Percentiles rank a stretch among this genome's conserved stretches.
These are phyloP conservation scores for Fraxinus nigra DNA, from an alignment of 305 asterid genomes.

Conservation along the genomic window DNA sequence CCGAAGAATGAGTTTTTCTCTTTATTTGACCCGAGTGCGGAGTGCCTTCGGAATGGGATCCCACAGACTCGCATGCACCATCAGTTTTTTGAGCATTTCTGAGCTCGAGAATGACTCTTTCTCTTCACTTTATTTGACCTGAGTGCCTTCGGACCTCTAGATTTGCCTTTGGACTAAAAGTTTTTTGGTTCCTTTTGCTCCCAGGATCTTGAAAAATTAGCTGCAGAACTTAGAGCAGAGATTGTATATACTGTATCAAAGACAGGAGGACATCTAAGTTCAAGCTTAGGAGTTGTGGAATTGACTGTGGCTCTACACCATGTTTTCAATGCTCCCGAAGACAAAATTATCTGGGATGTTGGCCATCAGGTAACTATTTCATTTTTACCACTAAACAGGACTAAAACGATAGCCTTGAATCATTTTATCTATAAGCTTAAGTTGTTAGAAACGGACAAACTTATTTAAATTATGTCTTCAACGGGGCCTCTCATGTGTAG, in stretches of 20 bases:
- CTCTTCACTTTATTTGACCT: background rate
- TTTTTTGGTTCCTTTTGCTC: background rate
- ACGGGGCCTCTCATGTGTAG: background rate
- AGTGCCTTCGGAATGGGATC: background rate
- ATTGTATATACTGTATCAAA: constrained; percentile 53
- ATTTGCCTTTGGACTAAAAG: background rate
- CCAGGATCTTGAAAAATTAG: constrained; percentile 51
- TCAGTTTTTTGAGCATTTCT: background rate
- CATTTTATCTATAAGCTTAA: background rate
- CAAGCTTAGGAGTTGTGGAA: constrained; percentile 62
- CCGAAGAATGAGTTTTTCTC: background rate
- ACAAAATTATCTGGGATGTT: constrained; percentile 72
- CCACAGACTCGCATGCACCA: background rate
- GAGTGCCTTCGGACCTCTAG: background rate
- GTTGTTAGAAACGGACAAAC: background rate
- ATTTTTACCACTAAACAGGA: background rate
- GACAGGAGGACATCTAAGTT: constrained; percentile 66
- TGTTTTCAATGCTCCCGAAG: constrained; percentile 57
- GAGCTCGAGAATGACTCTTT: background rate
- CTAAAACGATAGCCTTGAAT: background rate
- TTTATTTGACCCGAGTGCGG: background rate
- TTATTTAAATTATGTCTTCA: background rate
- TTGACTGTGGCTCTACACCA: constrained; percentile 70
- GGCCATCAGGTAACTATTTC: constrained; percentile 55
- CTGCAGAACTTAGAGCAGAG: constrained; percentile 60